Evolutionary conservation across 257 asterid genomes (phyloP), one percentile per base, ranked within the genome.

Genomic region (Buddleja alternifolia): DNA sequence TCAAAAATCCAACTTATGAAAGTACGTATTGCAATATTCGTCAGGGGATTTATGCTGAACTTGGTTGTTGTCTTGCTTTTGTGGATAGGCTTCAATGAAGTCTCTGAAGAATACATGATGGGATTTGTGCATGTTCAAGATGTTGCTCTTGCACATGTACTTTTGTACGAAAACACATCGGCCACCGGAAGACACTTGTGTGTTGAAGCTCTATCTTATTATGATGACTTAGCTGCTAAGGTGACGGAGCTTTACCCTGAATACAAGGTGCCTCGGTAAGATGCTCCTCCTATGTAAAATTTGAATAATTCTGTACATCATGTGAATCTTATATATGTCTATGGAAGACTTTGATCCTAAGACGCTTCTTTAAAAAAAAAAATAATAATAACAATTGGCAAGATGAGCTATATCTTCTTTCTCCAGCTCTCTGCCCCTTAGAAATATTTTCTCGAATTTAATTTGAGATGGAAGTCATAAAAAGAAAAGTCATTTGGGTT

Each of bases 141-240:
- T 63, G 84, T 79, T 24, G 84, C 81, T 64, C 73, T 56, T 21
- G 84, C 84, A 36, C 84, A 79, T 52, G 16, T 79, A 46, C 73
- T 79, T 62, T 73, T 75, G 6, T 79, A 75, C 50, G 84, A 79
- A 57, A 79, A 75, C 56, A 64, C 45, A 50, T 68, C 73, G 52
- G 84, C 84, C 10, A 63, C 71, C 20, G 84, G 84, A 32, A 75
- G 84, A 54, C 76, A 79, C 76, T 12, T 79, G 54, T 79, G 84
- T 40, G 75, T 72, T 24, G 81, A 79, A 70, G 73, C 81, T 23
- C 51, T 72, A 48, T 53, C 88, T 63, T 88, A 81, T 54, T 88
- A 71, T 37, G 85, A 87, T 36, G 92, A 88, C 75, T 85, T 88
- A 60, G 90, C 88, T 6, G 83, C 92, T 71, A 85, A 79, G 76